A percentile compares a stretch with the other conserved stretches of the same genome.
These are phyloP conservation scores for Adansonia gregorii DNA, from an alignment of 441 rosid species.

Conservation along the genomic window DNA sequence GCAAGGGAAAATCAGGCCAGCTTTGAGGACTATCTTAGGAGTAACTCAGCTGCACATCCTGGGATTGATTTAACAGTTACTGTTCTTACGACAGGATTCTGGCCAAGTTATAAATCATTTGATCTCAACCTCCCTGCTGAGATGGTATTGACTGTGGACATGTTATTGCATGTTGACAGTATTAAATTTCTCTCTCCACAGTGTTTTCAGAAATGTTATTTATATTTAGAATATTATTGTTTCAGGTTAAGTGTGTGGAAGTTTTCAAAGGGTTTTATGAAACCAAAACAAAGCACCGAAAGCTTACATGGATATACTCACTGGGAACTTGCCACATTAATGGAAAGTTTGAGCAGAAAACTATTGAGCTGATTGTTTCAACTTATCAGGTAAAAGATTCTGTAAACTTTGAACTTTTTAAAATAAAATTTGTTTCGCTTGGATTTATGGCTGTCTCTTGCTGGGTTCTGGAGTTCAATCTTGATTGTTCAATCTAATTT, in stretches of 20 bases:
- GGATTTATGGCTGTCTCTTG: neutral
- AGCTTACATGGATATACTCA: constrained; percentile 94
- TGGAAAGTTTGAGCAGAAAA: constrained; percentile 85
- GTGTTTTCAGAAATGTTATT: neutral
- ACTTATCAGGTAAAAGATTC: constrained; percentile 76
- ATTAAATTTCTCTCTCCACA: neutral
- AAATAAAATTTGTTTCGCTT: neutral
- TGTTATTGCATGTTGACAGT: neutral
- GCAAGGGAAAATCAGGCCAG: constrained; percentile 85
- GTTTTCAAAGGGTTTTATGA: constrained; percentile 86
- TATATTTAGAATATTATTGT: constrained; percentile 16
- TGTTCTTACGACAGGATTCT: constrained; percentile 94
- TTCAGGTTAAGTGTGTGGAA: constrained; percentile 86
- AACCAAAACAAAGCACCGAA: constrained; percentile 77
- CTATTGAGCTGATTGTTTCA: constrained; percentile 83
- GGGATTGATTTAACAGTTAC: constrained; percentile 90
- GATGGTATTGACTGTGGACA: constrained; percentile 59
- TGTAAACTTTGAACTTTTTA: neutral
- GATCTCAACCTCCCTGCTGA: constrained; percentile 90
- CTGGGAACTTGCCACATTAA: constrained; percentile 80
- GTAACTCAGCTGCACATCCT: constrained; percentile 64
- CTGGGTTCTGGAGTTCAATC: neutral
- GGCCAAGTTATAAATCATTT: constrained; percentile 98
- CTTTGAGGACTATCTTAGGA: constrained; percentile 77
- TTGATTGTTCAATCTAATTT: neutral